Base-by-base conservation (phyloP, 139 green algal genomes). In the Tetraselmis chui region DNA sequence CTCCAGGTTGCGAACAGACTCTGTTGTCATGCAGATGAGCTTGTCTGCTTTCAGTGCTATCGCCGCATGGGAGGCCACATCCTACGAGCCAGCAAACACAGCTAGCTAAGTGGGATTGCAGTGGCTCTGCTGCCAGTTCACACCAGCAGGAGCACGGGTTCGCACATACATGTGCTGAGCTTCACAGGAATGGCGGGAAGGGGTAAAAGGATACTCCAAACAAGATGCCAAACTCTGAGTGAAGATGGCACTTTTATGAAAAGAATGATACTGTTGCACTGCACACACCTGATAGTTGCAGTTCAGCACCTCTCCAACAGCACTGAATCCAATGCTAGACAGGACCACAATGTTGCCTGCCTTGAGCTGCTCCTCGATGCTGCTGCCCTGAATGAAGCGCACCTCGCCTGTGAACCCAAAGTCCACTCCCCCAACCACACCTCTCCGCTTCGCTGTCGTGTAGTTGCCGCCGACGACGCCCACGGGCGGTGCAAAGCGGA, bases 241-340 rank as follows among this genome's bases (percentile, higher is more conserved):
- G 82, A 26, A n/a, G 77, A n/a, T 79, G n/a, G n/a, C n/a, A n/a
- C n/a, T n/a, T n/a, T n/a, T n/a, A n/a, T n/a, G n/a, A n/a, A n/a
- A 25, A 27, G 24, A 76, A 79, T 24, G n/a, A 79, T 29, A 24
- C 26, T 79, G 23, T 30, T 24, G 18, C n/a, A 22, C 26, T n/a
- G 29, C 22, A 79, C n/a, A n/a, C n/a, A 80, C 77, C 29, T 29
- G 27, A 18, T 67, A 67, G 88, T 96, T 98, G 91, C 95, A 98
- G 92, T 98, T 99, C 59, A 99, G 91, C 76, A 98, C 92, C 81
- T 98, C 93, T 0, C 96, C 96, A 2, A 86, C 83, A 0, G 93
- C 86, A 0, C 87, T 93, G 83, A 91, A 96, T 78, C 90, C 92
- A 0, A 99, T 81, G 90, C 96, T 98, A 75, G 86, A 92, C 0